Conservation (phyloP, 352 stramenopile species). For the Globisporangium parvum region DNA sequence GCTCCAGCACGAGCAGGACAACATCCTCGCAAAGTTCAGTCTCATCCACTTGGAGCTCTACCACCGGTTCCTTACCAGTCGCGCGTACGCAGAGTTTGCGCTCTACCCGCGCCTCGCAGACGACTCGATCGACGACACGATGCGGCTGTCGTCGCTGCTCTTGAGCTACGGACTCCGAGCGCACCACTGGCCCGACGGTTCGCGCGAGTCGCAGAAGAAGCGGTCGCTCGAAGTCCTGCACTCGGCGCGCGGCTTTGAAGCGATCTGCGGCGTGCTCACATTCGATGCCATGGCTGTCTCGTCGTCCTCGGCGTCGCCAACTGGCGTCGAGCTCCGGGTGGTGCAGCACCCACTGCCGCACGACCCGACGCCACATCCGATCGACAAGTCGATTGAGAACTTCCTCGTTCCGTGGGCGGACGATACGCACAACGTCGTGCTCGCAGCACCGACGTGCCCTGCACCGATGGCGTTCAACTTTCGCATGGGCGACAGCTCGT, state of each 20-base stretch:
- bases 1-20: constrained; percentile 76
- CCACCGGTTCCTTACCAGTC: constrained; percentile 79
- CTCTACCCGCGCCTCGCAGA: constrained; percentile 62
- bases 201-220: constrained; percentile 42
- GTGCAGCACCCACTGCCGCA: constrained; percentile 48
- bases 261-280: constrained; percentile 65
- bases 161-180: constrained; percentile 79
- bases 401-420: constrained; percentile 64
- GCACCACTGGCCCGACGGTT: constrained; percentile 67
- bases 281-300: constrained; percentile 56
- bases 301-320: constrained; percentile 11
- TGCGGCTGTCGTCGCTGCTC: constrained; percentile 59
- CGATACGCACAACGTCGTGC: constrained; percentile 35
- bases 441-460: constrained; percentile 37
- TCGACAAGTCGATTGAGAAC: constrained; percentile 68
- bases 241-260: constrained; percentile 60
- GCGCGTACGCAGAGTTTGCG: constrained; percentile 78
- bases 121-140: constrained; percentile 71
- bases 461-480: constrained; percentile 68
- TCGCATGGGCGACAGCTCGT: constrained; percentile 71
- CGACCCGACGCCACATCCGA: constrained; percentile 30
- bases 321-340: constrained; percentile 34
- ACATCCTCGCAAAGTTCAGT: constrained; percentile 78
- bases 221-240: constrained; percentile 65
- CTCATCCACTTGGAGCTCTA: constrained; percentile 85